Percentiles rank a stretch among this genome's conserved stretches.
Conservation (phyloP, 2,329 filamentous ascomycete genomes). For the Ophiostoma sp. region DNA sequence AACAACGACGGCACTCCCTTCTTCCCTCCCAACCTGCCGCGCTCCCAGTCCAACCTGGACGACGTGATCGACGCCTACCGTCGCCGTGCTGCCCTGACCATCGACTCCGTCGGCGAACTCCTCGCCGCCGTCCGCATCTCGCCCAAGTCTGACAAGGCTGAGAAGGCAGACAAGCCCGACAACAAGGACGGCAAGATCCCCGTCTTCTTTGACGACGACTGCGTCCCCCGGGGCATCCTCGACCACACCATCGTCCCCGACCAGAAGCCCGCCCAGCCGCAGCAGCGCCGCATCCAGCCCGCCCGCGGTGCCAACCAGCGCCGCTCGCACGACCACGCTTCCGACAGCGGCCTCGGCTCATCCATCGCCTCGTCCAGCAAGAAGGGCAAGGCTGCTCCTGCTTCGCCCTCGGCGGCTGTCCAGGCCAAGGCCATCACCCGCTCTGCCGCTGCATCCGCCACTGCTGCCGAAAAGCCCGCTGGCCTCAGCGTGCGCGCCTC, state of each 20-base stretch:
- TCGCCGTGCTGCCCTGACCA: constrained; percentile 61
- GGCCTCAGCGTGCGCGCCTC: constrained; percentile 64
- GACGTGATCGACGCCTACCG: constrained; percentile 65
- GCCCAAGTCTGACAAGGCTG: constrained; percentile 31
- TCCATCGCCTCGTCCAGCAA: constrained; percentile 65
- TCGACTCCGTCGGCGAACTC: constrained; percentile 57
- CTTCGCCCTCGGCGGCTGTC: constrained; percentile 28
- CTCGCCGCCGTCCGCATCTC: constrained; percentile 38
- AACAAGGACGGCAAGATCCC: constrained; percentile 26
- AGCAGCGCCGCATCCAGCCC: constrained; percentile 29
- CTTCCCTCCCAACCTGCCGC: constrained; percentile 51
- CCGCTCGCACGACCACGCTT: constrained; percentile 59
- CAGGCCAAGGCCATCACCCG: constrained; percentile 56
- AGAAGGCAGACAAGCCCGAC: constrained; percentile 7
- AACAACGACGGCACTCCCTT: constrained; percentile 33
- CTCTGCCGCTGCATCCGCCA: constrained; percentile 43
- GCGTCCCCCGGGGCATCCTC: constrained; percentile 56
- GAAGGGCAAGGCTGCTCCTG: constrained; percentile 33
- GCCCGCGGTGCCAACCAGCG: constrained; percentile 46
- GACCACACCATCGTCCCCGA: constrained; percentile 48
- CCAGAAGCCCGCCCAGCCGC: constrained; percentile 34
- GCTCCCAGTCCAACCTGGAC: constrained; percentile 65
- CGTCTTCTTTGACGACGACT: constrained; percentile 48
- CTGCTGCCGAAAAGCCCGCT: constrained; percentile 46
- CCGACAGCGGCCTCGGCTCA: constrained; percentile 83